A percentile compares a stretch with the other conserved stretches of the same genome.
Conservation (phyloP, 257 asterid species). For the Nicotiana knightiana region DNA sequence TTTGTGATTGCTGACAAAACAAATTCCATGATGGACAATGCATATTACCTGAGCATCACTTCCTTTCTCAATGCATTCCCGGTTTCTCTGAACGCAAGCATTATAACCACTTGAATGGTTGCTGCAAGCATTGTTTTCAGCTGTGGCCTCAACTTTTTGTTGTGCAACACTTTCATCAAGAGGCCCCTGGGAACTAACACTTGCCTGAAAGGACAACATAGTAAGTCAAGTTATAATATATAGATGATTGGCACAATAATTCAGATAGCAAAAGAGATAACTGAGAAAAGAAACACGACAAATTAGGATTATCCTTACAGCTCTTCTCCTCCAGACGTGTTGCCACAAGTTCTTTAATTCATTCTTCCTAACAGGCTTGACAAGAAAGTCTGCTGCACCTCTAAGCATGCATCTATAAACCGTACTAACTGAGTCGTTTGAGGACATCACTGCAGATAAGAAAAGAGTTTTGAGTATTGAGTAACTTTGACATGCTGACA, state of each 20-base stretch:
- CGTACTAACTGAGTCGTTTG: constrained; percentile 77
- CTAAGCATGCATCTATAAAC: constrained; percentile 93
- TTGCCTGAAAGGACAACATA: constrained; percentile 37
- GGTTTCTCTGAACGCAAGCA: constrained; percentile 51
- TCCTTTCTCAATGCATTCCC: constrained; percentile 65
- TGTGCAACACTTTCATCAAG: constrained; percentile 71
- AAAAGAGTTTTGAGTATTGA: not conserved
- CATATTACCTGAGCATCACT: constrained; percentile 78
- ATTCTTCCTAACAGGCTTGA: constrained; percentile 83
- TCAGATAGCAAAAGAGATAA: not conserved
- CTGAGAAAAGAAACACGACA: not conserved
- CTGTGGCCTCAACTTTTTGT: constrained; percentile 68
- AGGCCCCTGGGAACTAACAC: constrained; percentile 47
- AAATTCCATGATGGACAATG: not conserved
- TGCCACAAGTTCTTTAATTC: constrained; percentile 98
- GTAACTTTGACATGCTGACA: not conserved
- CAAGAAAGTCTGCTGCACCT: constrained; percentile 96
- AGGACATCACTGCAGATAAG: constrained; percentile 81
- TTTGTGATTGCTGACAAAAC: not conserved
- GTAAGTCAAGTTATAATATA: constrained; percentile 4
- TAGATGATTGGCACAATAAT: not conserved
- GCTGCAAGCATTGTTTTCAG: constrained; percentile 68
- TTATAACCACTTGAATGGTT: constrained; percentile 65
- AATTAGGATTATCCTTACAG: constrained; percentile 40
- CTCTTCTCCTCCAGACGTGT: constrained; percentile 98